Percentiles rank a stretch among this genome's conserved stretches.
Conservation (phyloP, 1,284 basidiomycete genomes). For the Fomes fomentarius region DNA sequence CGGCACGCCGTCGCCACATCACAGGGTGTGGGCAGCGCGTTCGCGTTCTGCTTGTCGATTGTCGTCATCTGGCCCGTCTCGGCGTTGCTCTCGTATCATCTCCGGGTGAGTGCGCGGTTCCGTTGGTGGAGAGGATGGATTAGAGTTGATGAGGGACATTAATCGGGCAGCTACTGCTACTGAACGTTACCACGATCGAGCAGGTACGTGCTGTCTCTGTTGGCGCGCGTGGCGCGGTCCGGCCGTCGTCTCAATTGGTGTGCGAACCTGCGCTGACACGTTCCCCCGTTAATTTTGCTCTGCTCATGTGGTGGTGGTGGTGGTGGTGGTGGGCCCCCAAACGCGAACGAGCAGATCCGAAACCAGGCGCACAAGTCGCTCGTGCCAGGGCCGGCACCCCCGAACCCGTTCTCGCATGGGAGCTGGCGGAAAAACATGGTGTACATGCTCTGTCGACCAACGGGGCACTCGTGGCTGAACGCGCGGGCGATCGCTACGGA, state of each 20-base stretch:
- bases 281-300: too few relatives aligned
- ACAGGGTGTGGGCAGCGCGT: conserved; percentile 72
- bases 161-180: conserved; percentile 63
- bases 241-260: background rate
- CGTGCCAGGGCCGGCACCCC: conserved; percentile 60
- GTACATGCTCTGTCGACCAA: conserved; percentile 72
- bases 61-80: conserved; percentile 80
- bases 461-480: conserved; percentile 73
- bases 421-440: conserved; percentile 69
- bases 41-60: conserved; percentile 73
- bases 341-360: conserved; percentile 54
- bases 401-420: conserved; percentile 81
- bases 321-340: too few relatives aligned
- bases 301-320: too few relatives aligned
- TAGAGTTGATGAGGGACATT: conserved; percentile 9
- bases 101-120: conserved; percentile 60
- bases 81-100: conserved; percentile 82
- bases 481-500: conserved; percentile 57
- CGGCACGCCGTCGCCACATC: conserved; percentile 52
- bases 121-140: background rate
- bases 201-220: conserved; percentile 58
- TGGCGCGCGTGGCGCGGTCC: too few relatives aligned
- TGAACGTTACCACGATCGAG: conserved; percentile 92
- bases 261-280: conserved; percentile 1
- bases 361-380: conserved; percentile 78